These are phyloP conservation scores for Simplicillium sp. DNA, from an alignment of 2,329 filamentous ascomycete genomes.

Conservation along the genomic window DNA sequence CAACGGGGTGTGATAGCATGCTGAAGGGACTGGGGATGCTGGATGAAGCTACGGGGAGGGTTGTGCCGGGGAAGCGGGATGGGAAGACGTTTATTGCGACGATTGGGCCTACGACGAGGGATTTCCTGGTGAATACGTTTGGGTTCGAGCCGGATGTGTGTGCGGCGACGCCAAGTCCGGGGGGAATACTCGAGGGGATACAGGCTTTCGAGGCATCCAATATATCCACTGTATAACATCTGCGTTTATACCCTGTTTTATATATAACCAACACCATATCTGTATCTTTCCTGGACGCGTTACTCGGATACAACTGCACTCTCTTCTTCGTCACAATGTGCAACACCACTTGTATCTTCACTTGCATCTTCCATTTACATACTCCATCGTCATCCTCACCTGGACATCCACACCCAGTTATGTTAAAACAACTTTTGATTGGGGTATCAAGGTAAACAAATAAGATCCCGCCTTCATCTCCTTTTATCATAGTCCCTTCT, in stretches of 20 bases:
- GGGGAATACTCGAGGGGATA: constrained; percentile 67
- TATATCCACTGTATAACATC: not conserved
- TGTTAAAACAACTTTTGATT: no score
- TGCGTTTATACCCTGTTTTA: not conserved
- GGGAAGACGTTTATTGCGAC: constrained; percentile 62
- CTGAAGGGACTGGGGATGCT: constrained; percentile 43
- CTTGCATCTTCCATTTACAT: no score
- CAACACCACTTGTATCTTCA: no score
- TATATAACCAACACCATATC: no score
- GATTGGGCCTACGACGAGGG: constrained; percentile 86
- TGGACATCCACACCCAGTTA: no score
- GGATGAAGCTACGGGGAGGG: constrained; percentile 33
- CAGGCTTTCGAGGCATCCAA: constrained; percentile 15
- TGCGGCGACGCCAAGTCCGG: constrained; percentile 70
- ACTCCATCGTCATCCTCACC: no score
- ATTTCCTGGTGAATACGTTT: constrained; percentile 58
- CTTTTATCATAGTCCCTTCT: not conserved
- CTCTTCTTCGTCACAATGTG: no score
- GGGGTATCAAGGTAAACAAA: no score
- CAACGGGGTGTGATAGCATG: constrained; percentile 54
- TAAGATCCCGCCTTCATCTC: not conserved
- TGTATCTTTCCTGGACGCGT: no score
- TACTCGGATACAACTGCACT: no score
- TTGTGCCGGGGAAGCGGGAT: constrained; percentile 15
- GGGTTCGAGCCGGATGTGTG: constrained; percentile 67